phyloP scores from a whole-genome alignment of 2,329 filamentous ascomycete species.

The Sclerotinia borealis region DNA sequence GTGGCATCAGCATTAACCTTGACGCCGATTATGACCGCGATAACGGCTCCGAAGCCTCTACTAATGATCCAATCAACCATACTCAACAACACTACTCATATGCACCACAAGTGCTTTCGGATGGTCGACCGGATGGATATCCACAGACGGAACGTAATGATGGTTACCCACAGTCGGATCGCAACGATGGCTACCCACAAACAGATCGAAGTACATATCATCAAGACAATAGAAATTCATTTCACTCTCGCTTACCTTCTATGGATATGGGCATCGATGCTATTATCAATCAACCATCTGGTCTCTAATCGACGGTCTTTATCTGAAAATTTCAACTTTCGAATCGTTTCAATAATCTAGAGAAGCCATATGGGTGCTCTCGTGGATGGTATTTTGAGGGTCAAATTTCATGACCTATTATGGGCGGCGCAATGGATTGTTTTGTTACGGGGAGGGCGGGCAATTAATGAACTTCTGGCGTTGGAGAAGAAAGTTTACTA shows the following conservation, averaged over 20 bases:
- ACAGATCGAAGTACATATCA: background rate
- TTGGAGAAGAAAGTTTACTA: background rate
- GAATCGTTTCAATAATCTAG: background rate
- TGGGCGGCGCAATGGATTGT: background rate
- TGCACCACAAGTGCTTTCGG: slow-evolving; percentile 8
- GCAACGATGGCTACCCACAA: slow-evolving; percentile 2
- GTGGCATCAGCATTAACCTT: slow-evolving; percentile 60
- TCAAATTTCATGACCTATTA: background rate
- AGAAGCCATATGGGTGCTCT: background rate
- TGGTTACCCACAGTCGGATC: slow-evolving; percentile 5
- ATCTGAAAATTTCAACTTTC: background rate
- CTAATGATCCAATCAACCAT: slow-evolving; percentile 6
- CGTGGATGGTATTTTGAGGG: background rate
- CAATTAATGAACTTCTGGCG: background rate
- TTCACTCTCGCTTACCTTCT: slow-evolving; percentile 40
- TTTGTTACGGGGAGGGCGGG: background rate
- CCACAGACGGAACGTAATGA: slow-evolving; percentile 6
- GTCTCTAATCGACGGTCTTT: background rate
- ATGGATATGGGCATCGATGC: slow-evolving; percentile 57
- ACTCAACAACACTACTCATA: slow-evolving; percentile 11
- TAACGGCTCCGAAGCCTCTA: slow-evolving; percentile 14
- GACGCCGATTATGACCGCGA: slow-evolving; percentile 35
- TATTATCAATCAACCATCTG: slow-evolving; percentile 47
- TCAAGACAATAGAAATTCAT: background rate
- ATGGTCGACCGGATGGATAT: slow-evolving; percentile 9